Evolutionary conservation across 2,329 filamentous ascomycete species (phyloP), one percentile per base, ranked within the genome.

Genomic region (Onygenales sp.): DNA sequence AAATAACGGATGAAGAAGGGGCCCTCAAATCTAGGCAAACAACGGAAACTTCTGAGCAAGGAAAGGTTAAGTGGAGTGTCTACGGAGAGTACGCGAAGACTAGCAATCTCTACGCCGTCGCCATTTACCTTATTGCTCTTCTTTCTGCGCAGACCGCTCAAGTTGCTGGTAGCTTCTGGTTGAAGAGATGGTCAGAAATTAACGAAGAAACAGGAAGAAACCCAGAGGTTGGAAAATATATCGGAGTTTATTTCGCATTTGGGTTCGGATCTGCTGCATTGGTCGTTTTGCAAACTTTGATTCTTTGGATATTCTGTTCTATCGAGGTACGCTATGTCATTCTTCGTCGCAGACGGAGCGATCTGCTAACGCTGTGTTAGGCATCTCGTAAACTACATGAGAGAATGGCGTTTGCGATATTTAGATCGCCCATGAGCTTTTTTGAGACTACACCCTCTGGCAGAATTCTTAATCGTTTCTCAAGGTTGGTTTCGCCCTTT

Each of bases 231-330:
- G 91, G 86, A 61, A 95, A 89, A 70, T 98, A 90, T 66, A 87
- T 98, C 65, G 89, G 92, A 54, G 83, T 98, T 59, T 98, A 98
- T 73, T 93, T 98, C 71, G 89, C 87, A 13, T 88, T 98, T 70
- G 94, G 93, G 47, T 81, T 98, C 50, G 92, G 92, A 35, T 85
- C 88, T 31, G 86, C 93, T 42, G 78, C 82, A 43, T 77, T 98
- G 58, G 92, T 94, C 2, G 89, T 97, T 43, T 66, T 94, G 33
- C 93, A 97, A 72, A 97, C 92, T 5, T 75, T 98, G 61, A 90
- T 98, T 59, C 78, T 98, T 32, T 98, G 93, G 93, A 97, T 98
- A 60, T 97, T 98, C 75, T 98, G 94, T 74, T 97, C 93, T 4
- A 98, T 98, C 58, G 93, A 98, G 81, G 86, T 89, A 75, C 64